Percentiles rank a stretch among this genome's conserved stretches.
phyloP scores from a whole-genome alignment of 768 basidiomycete genomes.

The Collybia sordida region DNA sequence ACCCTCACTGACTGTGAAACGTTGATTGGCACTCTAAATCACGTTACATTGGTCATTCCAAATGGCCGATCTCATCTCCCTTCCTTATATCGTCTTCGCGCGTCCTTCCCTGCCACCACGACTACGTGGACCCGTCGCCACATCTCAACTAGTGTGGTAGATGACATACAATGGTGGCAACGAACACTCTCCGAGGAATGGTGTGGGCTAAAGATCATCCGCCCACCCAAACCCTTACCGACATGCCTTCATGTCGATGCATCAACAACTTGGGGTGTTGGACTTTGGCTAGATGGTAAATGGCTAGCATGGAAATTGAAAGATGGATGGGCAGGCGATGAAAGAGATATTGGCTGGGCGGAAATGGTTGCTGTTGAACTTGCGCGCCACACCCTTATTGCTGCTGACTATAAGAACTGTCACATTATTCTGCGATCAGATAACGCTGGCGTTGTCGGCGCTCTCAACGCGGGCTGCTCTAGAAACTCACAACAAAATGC shows the following conservation, averaged over 20 bases:
- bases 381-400: constrained; percentile 25
- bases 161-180: constrained; percentile 28
- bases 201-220: constrained; percentile 8
- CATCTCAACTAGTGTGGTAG: constrained; percentile 11
- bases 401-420: constrained; percentile 13
- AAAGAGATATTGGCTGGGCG: constrained; percentile 38
- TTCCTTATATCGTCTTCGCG: constrained; percentile 23
- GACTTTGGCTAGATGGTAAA: constrained; percentile 18
- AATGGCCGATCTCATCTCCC: constrained; percentile 27
- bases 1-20: constrained; percentile 20
- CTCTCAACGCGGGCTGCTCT: constrained; percentile 21
- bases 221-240: constrained; percentile 11
- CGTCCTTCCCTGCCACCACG: constrained; percentile 17
- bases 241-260: constrained; percentile 32
- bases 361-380: constrained; percentile 42
- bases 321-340: constrained; percentile 21
- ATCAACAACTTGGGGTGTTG: constrained; percentile 21
- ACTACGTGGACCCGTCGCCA: constrained; percentile 12
- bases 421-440: constrained; percentile 33
- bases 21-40: constrained; percentile 32
- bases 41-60: constrained; percentile 29
- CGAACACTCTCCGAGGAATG: constrained; percentile 4
- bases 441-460: constrained; percentile 31
- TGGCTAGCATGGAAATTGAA: constrained; percentile 27
- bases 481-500: constrained; percentile 26